Conservation (phyloP, 2,329 filamentous ascomycete genomes). For the Dichotomopilus funicola region DNA sequence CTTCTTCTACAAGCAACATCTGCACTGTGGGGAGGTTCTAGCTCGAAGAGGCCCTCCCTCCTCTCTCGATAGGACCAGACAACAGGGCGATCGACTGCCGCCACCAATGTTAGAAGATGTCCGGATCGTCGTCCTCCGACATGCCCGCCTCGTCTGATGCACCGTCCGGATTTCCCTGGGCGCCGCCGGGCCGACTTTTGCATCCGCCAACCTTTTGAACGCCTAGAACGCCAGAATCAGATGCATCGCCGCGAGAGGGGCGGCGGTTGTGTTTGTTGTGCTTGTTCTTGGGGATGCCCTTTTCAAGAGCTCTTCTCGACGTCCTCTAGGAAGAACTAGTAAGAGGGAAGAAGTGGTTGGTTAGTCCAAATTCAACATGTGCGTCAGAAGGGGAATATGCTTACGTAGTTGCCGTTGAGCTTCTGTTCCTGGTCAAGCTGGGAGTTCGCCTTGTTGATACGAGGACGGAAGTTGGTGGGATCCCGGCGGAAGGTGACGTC, state of each 20-base stretch:
- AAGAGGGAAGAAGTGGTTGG: neutral
- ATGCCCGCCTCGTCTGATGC: conserved; percentile 42
- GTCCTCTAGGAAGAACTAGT: conserved; percentile 91
- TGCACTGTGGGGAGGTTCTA: too few relatives aligned
- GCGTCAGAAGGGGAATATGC: conserved; percentile 28
- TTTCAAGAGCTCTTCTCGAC: conserved; percentile 52
- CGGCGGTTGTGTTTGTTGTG: conserved; percentile 26
- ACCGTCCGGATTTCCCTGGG: conserved; percentile 28
- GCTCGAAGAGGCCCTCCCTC: too few relatives aligned
- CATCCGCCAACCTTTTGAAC: conserved; percentile 38
- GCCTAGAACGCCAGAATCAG: conserved; percentile 44
- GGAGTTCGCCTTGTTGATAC: conserved; percentile 95
- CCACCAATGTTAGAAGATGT: conserved; percentile 48
- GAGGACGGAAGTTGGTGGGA: conserved; percentile 88
- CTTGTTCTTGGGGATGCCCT: conserved; percentile 48
- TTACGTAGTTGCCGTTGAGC: conserved; percentile 80
- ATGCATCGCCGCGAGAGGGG: conserved; percentile 33
- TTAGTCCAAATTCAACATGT: neutral
- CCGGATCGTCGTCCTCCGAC: conserved; percentile 61
- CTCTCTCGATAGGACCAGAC: conserved; percentile 48
- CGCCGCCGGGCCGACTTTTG: conserved; percentile 23
- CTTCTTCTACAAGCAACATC: too few relatives aligned
- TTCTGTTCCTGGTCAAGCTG: conserved; percentile 99
- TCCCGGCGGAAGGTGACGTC: conserved; percentile 98
- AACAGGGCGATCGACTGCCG: conserved; percentile 61